These are phyloP conservation scores for Kazachstania taianensis DNA, from an alignment of 805 yeast genomes.

Conservation along the genomic window DNA sequence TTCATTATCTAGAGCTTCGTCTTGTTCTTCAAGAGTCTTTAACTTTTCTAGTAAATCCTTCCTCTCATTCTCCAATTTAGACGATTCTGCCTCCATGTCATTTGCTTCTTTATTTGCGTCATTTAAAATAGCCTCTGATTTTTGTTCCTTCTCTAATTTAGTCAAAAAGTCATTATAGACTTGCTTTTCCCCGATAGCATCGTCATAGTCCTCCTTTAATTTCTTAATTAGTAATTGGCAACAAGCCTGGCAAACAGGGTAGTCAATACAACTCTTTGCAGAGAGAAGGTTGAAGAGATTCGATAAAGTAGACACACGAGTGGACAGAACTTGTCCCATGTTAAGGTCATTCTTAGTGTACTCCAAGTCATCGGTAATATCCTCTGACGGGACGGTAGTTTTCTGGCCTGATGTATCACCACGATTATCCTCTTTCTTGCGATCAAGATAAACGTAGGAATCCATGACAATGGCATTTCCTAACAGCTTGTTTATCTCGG, in stretches of 20 bases:
- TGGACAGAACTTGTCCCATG: constrained; percentile 31
- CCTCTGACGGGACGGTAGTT: constrained; percentile 22
- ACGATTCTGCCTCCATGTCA: background rate
- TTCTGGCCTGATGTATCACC: constrained; percentile 6
- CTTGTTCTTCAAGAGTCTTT: constrained; percentile 16
- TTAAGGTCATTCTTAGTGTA: constrained; percentile 6
- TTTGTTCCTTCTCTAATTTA: constrained; percentile 48
- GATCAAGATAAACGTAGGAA: constrained; percentile 22
- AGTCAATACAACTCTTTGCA: constrained; percentile 63
- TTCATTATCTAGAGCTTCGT: constrained; percentile 35
- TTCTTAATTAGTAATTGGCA: constrained; percentile 54
- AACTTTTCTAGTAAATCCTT: constrained; percentile 9
- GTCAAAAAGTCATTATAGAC: constrained; percentile 63
- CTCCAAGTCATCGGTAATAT: constrained; percentile 9
- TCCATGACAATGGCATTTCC: constrained; percentile 12
- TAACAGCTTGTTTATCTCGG: constrained; percentile 15
- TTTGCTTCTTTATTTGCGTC: constrained; percentile 12
- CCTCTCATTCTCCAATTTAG: constrained; percentile 23
- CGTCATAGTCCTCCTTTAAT: constrained; percentile 60
- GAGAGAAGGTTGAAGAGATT: constrained; percentile 66
- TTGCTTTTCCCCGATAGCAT: constrained; percentile 67
- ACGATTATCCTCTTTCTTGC: constrained; percentile 11
- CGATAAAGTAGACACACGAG: constrained; percentile 43
- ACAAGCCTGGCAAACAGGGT: constrained; percentile 85
- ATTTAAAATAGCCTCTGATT: constrained; percentile 12